These are phyloP conservation scores for Apophysomyces variabilis DNA, from an alignment of 371 early-diverging fungal species.

Conservation along the genomic window DNA sequence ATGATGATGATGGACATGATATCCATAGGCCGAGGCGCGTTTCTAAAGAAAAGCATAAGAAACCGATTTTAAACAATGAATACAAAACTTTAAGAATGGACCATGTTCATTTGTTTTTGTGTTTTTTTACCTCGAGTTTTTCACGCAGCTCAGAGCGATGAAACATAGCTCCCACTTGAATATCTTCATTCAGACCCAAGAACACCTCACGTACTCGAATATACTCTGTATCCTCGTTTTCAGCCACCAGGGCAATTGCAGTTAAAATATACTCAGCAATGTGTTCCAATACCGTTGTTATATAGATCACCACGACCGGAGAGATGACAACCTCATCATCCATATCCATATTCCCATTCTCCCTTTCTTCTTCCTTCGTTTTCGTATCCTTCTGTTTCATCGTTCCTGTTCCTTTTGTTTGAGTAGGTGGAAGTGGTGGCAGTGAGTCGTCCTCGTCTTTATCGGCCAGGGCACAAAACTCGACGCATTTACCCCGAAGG, in stretches of 20 bases:
- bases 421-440: background rate
- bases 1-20: constrained; percentile 16
- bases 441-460: constrained; percentile 36
- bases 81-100: background rate
- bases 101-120: background rate
- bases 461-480: constrained; percentile 62
- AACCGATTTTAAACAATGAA: background rate
- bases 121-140: constrained; percentile 54
- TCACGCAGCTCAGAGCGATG: constrained; percentile 56
- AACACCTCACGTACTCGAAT: constrained; percentile 65
- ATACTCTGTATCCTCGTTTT: constrained; percentile 65
- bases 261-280: constrained; percentile 67
- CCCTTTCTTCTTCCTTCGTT: too few species aligned
- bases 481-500: constrained; percentile 60
- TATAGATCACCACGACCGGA: constrained; percentile 68
- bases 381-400: too few species aligned
- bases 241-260: constrained; percentile 61
- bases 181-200: constrained; percentile 59
- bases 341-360: background rate
- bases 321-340: constrained; percentile 46
- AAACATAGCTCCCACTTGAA: constrained; percentile 59
- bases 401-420: background rate
- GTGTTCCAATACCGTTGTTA: constrained; percentile 68
- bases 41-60: constrained; percentile 16
- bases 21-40: constrained; percentile 22